A percentile compares a stretch with the other conserved stretches of the same genome.
Conservation (phyloP, 176 grass and related monocot species). For the Phragmites australis region DNA sequence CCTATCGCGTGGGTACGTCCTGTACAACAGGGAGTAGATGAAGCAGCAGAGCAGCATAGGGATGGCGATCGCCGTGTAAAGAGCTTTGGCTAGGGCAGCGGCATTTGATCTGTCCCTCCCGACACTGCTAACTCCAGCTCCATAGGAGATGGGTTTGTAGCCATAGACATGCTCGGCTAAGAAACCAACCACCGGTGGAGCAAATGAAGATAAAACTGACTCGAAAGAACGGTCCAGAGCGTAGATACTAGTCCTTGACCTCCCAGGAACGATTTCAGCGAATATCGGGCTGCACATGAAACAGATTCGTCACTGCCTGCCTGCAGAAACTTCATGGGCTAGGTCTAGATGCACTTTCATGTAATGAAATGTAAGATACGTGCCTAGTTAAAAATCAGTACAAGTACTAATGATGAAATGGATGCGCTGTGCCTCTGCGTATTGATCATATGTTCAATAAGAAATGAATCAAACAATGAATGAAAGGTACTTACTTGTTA, state of each 20-base stretch:
- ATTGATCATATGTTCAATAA: neutral
- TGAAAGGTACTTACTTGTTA: conserved; percentile 66
- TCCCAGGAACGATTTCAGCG: conserved; percentile 89
- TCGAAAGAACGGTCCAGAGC: conserved; percentile 85
- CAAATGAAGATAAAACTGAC: conserved; percentile 78
- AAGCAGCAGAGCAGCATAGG: conserved; percentile 83
- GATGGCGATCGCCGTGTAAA: conserved; percentile 71
- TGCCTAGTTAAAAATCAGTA: neutral
- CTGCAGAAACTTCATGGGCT: neutral
- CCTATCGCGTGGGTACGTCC: conserved; percentile 70
- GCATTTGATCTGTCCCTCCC: conserved; percentile 59
- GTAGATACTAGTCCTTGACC: conserved; percentile 84
- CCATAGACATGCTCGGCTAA: conserved; percentile 70
- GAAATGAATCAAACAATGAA: neutral
- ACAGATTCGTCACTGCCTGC: conserved; percentile 12
- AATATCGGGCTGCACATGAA: conserved; percentile 78
- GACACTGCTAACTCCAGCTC: conserved; percentile 8
- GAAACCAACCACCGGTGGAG: conserved; percentile 69
- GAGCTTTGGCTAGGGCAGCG: conserved; percentile 71
- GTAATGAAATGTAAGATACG: neutral
- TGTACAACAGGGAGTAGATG: conserved; percentile 76
- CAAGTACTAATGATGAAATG: neutral
- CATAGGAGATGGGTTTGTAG: conserved; percentile 53
- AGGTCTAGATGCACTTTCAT: neutral
- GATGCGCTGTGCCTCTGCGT: neutral